Percentiles rank a stretch among this genome's conserved stretches.
Evolutionary conservation across 1,284 basidiomycete species (phyloP).

Genomic region (Ustilago hordei): DNA sequence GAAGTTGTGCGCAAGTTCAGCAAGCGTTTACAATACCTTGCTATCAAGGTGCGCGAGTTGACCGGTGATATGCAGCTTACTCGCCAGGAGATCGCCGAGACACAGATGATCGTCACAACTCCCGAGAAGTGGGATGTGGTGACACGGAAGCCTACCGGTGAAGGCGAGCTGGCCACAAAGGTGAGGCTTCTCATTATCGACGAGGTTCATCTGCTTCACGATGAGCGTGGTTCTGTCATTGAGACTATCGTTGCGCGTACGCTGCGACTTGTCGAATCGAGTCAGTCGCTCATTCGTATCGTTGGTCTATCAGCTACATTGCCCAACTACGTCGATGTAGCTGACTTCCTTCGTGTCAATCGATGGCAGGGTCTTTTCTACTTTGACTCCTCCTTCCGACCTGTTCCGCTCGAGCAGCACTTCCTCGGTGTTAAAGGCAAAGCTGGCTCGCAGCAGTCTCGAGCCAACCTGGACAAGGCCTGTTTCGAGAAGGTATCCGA

Average conservation of each 20-base stretch:
- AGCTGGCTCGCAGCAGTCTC: slow-evolving; percentile 79
- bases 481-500: slow-evolving; percentile 81
- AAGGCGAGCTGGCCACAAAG: slow-evolving; percentile 87
- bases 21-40: slow-evolving; percentile 90
- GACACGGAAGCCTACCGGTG: slow-evolving; percentile 94
- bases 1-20: slow-evolving; percentile 94
- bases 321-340: slow-evolving; percentile 97
- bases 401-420: slow-evolving; percentile 96
- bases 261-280: slow-evolving; percentile 91
- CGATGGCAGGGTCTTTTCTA: slow-evolving; percentile 93
- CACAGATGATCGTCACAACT: slow-evolving; percentile 98
- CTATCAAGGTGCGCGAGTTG: slow-evolving; percentile 87
- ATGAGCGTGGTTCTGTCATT: slow-evolving; percentile 97
- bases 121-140: slow-evolving; percentile 99
- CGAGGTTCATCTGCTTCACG: slow-evolving; percentile 96
- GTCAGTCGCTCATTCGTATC: slow-evolving; percentile 96
- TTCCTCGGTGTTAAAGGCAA: slow-evolving; percentile 97
- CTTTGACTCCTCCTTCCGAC: slow-evolving; percentile 97
- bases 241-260: slow-evolving; percentile 98
- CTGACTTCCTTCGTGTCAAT: slow-evolving; percentile 93
- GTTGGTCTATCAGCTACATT: slow-evolving; percentile 97
- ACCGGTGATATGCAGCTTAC: slow-evolving; percentile 99
- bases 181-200: slow-evolving; percentile 97
- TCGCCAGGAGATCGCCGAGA: slow-evolving; percentile 90
- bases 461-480: slow-evolving; percentile 88